phyloP scores from a whole-genome alignment of 2,329 filamentous ascomycete genomes.

The Paraphoma sp. region DNA sequence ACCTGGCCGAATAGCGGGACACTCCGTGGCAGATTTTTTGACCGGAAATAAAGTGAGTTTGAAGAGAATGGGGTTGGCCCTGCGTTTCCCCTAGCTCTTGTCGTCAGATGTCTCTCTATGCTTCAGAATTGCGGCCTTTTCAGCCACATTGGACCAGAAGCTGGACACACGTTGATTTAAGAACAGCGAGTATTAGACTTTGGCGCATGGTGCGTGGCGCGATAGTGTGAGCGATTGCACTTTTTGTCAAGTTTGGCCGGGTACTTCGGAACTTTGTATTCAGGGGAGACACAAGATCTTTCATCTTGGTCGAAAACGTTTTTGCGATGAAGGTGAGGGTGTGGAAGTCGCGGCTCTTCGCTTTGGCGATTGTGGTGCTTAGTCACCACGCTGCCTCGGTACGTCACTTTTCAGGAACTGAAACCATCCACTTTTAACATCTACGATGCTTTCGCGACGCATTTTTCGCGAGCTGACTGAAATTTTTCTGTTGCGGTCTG shows the following conservation, averaged over 20 bases:
- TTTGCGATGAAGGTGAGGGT: not conserved
- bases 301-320: not conserved
- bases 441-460: constrained; percentile 46
- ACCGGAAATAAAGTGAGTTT: too few relatives aligned
- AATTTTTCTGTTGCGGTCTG: constrained; percentile 34
- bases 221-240: too few relatives aligned
- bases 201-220: too few relatives aligned
- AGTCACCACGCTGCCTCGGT: not conserved
- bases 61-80: too few relatives aligned
- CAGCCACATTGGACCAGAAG: not conserved
- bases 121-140: not conserved
- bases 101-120: not conserved
- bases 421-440: not conserved
- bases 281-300: not conserved
- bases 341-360: too few relatives aligned
- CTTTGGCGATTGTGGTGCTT: not conserved
- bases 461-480: constrained; percentile 46
- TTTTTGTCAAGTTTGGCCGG: too few relatives aligned
- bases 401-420: too few relatives aligned
- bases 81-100: too few relatives aligned
- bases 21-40: too few relatives aligned
- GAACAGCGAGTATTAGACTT: not conserved
- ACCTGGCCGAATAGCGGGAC: too few relatives aligned
- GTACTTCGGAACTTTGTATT: not conserved
- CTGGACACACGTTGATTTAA: not conserved